Conservation (phyloP, 768 basidiomycete genomes). For the Boletus reticuloceps region DNA sequence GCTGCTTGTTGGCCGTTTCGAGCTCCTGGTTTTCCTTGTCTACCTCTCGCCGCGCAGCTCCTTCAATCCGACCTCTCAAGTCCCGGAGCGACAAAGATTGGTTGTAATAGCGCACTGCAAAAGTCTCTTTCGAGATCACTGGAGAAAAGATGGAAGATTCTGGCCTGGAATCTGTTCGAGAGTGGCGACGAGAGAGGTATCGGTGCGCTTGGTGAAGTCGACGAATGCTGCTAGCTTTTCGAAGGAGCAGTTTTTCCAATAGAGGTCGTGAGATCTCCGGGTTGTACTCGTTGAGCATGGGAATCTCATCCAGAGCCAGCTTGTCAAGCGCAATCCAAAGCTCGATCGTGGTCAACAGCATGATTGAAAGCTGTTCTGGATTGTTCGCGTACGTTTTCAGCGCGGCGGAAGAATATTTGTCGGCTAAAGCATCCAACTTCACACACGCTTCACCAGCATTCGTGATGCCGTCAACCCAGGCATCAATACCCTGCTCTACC, state of each 20-base stretch:
- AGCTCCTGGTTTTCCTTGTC: conserved; percentile 29
- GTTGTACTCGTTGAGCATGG: conserved; percentile 41
- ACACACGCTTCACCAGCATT: conserved; percentile 19
- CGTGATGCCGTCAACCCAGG: conserved; percentile 28
- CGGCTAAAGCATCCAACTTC: conserved; percentile 25
- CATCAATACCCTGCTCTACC: conserved; percentile 29
- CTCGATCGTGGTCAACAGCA: conserved; percentile 43
- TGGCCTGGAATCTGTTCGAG: not conserved
- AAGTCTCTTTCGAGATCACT: conserved; percentile 11
- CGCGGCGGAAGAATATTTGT: conserved; percentile 26
- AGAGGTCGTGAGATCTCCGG: conserved; percentile 40
- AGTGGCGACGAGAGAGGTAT: conserved; percentile 33
- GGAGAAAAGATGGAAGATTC: conserved; percentile 35
- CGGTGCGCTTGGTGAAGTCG: conserved; percentile 25
- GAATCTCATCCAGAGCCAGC: conserved; percentile 29
- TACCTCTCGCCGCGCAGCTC: conserved; percentile 18
- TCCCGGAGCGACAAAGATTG: conserved; percentile 14
- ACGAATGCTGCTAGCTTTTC: conserved; percentile 24
- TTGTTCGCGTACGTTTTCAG: conserved; percentile 26
- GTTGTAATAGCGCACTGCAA: conserved; percentile 35
- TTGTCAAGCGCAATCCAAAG: conserved; percentile 49
- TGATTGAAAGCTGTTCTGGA: conserved; percentile 35
- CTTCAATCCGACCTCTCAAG: conserved; percentile 29
- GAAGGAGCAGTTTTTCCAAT: conserved; percentile 43
- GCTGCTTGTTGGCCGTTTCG: conserved; percentile 3